Percentiles rank a stretch among this genome's conserved stretches.
Conservation (phyloP, 495 filamentous ascomycete genomes). For the Apodospora peruviana region DNA sequence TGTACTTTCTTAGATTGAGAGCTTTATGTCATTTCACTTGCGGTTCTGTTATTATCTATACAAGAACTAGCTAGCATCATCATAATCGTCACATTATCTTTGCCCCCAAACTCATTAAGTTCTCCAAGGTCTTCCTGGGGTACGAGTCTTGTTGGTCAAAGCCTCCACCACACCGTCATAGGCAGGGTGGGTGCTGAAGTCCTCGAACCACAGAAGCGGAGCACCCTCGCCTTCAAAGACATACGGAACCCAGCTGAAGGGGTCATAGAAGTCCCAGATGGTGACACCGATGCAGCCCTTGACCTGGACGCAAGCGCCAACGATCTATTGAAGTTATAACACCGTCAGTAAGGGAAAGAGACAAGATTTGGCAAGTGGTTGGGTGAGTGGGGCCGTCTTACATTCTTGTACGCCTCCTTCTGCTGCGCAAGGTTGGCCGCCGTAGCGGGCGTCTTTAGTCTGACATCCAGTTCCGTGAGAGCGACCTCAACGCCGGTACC, state of each 20-base stretch:
- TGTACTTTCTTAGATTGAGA: too few species aligned
- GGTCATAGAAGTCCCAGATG: constrained; percentile 57
- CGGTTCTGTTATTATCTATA: too few species aligned
- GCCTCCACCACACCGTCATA: constrained; percentile 32
- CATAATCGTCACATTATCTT: too few species aligned
- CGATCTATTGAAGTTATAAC: constrained; percentile 13
- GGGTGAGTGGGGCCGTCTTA: constrained; percentile 7
- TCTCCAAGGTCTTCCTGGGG: too few species aligned
- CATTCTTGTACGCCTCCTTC: constrained; percentile 48
- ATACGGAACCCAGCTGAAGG: constrained; percentile 55
- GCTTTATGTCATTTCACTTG: too few species aligned
- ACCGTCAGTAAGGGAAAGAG: constrained; percentile 3
- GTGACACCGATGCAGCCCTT: constrained; percentile 60
- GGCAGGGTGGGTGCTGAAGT: constrained; percentile 54
- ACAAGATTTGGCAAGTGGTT: too few species aligned
- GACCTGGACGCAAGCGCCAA: constrained; percentile 54
- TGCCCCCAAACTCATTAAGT: too few species aligned
- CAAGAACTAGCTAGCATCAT: too few species aligned
- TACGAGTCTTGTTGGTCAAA: constrained; percentile 21
- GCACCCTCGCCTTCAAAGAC: constrained; percentile 51
- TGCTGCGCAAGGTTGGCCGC: constrained; percentile 47
- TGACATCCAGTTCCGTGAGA: constrained; percentile 51
- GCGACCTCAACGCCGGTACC: constrained; percentile 46
- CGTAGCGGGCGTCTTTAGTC: constrained; percentile 37
- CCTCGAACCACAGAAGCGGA: constrained; percentile 45